Evolutionary conservation across 495 filamentous ascomycete species (phyloP).

Genomic region (Penicillium paxilli): DNA sequence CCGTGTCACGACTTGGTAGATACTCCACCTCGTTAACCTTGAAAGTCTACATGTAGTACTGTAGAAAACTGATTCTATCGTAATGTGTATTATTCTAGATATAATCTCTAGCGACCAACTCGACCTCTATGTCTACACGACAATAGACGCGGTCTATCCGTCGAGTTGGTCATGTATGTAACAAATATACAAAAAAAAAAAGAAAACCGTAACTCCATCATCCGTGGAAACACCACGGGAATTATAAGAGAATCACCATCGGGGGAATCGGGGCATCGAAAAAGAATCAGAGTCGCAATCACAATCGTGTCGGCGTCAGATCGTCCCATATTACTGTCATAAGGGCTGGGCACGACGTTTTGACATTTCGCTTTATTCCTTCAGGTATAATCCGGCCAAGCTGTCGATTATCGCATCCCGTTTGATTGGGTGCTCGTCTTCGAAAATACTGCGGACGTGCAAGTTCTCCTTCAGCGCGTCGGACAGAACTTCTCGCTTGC

Average conservation of each 20-base stretch:
- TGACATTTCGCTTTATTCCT: neutral
- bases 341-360: neutral
- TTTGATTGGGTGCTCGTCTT: slow-evolving; percentile 17
- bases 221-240: neutral
- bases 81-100: slow-evolving; percentile 6
- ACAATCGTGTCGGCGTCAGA: slow-evolving; percentile 20
- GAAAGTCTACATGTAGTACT: no score
- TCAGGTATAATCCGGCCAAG: slow-evolving; percentile 5
- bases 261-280: slow-evolving; percentile 10
- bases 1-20: no score
- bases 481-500: neutral
- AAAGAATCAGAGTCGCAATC: slow-evolving; percentile 13
- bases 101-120: neutral
- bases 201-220: slow-evolving; percentile 12
- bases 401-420: slow-evolving; percentile 15
- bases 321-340: slow-evolving; percentile 2
- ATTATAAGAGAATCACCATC: neutral
- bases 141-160: slow-evolving; percentile 1
- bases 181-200: slow-evolving; percentile 6
- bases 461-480: slow-evolving; percentile 15
- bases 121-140: slow-evolving; percentile 1
- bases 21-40: no score
- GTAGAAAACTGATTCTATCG: neutral
- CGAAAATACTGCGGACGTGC: slow-evolving; percentile 12
- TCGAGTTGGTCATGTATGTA: neutral